Percentiles rank a stretch among this genome's conserved stretches.
Conservation (phyloP, 257 asterid genomes). For the Solanum arcanum region DNA sequence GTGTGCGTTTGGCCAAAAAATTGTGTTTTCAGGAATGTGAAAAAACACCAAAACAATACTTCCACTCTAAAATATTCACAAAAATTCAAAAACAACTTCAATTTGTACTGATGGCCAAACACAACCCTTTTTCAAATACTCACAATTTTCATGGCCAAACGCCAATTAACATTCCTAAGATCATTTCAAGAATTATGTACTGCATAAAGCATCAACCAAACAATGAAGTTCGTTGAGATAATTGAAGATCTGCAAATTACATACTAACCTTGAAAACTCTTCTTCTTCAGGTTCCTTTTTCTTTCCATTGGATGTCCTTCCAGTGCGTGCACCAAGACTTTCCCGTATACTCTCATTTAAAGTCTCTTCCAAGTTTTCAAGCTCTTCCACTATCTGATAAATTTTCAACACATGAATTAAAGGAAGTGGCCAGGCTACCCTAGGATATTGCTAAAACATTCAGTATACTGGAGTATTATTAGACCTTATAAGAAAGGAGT, state of each 20-base stretch:
- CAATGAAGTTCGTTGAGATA: not conserved
- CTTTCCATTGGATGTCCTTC: slow-evolving; percentile 52
- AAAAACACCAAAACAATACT: not conserved
- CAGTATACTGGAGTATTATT: not conserved
- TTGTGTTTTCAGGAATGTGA: not conserved
- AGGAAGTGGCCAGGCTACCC: not conserved
- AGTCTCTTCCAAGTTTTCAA: slow-evolving; percentile 96
- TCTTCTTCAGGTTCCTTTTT: slow-evolving; percentile 60
- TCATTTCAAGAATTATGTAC: not conserved
- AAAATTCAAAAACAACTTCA: not conserved
- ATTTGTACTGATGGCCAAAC: not conserved
- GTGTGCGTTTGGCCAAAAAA: not conserved
- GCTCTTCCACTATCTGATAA: slow-evolving; percentile 83
- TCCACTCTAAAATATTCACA: not conserved
- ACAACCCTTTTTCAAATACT: not conserved
- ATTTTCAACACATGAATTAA: slow-evolving; percentile 1
- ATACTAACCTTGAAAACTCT: slow-evolving; percentile 47
- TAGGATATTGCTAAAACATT: not conserved
- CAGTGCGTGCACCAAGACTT: slow-evolving; percentile 85
- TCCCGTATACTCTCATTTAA: slow-evolving; percentile 90
- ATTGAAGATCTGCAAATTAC: not conserved
- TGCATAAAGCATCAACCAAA: not conserved
- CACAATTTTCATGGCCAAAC: not conserved
- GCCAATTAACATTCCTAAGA: not conserved
- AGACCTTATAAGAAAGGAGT: not conserved